phyloP scores from a whole-genome alignment of 2,329 filamentous ascomycete genomes.

The Domatiomyces globalis region DNA sequence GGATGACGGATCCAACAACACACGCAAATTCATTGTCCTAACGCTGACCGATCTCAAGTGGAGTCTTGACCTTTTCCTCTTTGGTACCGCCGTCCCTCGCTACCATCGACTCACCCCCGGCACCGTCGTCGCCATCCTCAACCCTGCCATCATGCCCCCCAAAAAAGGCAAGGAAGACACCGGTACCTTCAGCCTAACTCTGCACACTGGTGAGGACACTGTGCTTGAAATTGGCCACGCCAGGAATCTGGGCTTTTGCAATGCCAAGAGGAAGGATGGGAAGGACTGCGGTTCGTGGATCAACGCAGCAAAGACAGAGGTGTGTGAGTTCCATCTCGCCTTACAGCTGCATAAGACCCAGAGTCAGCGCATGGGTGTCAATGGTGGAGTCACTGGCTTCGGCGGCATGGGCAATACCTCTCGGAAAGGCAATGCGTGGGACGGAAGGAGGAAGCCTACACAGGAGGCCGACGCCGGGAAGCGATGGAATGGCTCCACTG shows the following conservation, averaged over 20 bases:
- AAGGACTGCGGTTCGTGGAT: constrained; percentile 70
- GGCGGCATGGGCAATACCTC: constrained; percentile 13
- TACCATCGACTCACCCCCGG: constrained; percentile 91
- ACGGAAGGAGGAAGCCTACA: background rate
- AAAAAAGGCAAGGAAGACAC: constrained; percentile 60
- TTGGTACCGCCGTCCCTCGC: constrained; percentile 74
- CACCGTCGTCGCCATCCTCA: constrained; percentile 84
- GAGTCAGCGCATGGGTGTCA: constrained; percentile 62
- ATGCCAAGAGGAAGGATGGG: constrained; percentile 71
- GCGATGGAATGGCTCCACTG: background rate
- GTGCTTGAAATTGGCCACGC: constrained; percentile 78
- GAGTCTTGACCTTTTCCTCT: constrained; percentile 84
- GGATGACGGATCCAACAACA: constrained; percentile 41
- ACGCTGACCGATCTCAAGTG: constrained; percentile 76
- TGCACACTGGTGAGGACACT: constrained; percentile 75
- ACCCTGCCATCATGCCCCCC: constrained; percentile 81
- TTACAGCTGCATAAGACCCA: constrained; percentile 59
- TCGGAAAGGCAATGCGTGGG: too few species aligned
- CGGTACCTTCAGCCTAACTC: constrained; percentile 69
- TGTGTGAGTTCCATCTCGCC: constrained; percentile 87
- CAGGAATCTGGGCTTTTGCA: constrained; percentile 78
- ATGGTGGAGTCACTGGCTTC: constrained; percentile 47
- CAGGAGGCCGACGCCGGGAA: background rate
- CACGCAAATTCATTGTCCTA: constrained; percentile 84
- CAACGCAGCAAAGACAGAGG: constrained; percentile 73